Percentiles rank a stretch among this genome's conserved stretches.
Evolutionary conservation across 768 basidiomycete species (phyloP).

Genomic region (Hygrocybe punicea): DNA sequence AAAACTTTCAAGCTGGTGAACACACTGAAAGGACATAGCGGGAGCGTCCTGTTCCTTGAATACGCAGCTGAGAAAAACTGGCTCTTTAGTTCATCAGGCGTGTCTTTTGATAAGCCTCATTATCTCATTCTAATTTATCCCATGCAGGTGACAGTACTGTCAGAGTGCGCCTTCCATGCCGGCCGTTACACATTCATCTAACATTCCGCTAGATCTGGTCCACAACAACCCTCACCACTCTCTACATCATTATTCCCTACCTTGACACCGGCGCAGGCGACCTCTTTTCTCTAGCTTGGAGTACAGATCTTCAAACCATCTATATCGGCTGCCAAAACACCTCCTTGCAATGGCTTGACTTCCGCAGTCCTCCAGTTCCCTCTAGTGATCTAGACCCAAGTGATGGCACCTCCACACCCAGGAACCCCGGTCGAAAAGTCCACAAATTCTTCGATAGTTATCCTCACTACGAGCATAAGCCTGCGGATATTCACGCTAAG

Average conservation of each 20-base stretch:
- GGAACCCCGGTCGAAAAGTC: conserved; percentile 42
- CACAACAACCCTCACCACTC: conserved; percentile 56
- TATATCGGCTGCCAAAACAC: conserved; percentile 93
- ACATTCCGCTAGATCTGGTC: conserved; percentile 68
- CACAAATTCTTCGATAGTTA: conserved; percentile 95
- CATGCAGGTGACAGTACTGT: conserved; percentile 80
- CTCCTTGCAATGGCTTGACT: conserved; percentile 85
- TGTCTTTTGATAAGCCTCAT: conserved; percentile 16
- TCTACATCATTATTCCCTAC: conserved; percentile 76
- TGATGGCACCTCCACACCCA: conserved; percentile 38
- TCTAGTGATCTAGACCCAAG: conserved; percentile 3
- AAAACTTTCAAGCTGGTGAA: conserved; percentile 62
- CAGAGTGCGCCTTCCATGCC: conserved; percentile 48
- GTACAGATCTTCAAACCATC: conserved; percentile 59
- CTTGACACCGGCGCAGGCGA: conserved; percentile 81
- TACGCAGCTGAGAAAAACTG: conserved; percentile 72
- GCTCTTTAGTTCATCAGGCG: conserved; percentile 89
- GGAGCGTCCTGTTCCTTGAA: conserved; percentile 77
- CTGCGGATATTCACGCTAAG: conserved; percentile 66
- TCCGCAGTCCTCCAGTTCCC: conserved; percentile 30
- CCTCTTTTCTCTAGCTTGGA: conserved; percentile 83
- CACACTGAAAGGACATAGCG: conserved; percentile 75
- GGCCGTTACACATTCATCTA: not conserved
- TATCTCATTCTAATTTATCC: conserved; percentile 3
- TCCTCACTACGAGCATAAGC: conserved; percentile 63